These are phyloP conservation scores for Andrographis paniculata DNA, from an alignment of 305 asterid genomes.

Conservation along the genomic window DNA sequence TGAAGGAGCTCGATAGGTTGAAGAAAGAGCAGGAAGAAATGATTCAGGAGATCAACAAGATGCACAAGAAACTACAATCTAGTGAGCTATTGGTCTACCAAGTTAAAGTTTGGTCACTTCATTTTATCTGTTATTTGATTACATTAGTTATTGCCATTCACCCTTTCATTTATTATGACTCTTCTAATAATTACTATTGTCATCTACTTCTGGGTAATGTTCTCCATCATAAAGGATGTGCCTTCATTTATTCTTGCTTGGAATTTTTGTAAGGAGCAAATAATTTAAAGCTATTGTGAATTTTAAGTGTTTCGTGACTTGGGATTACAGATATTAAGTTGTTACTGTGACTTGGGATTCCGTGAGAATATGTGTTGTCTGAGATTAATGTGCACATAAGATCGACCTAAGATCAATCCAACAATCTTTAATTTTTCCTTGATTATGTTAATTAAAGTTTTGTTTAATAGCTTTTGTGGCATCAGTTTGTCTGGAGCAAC, in stretches of 20 bases:
- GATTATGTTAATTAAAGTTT: slow-evolving; percentile 1
- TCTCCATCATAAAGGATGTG: not conserved
- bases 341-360: slow-evolving; percentile 11
- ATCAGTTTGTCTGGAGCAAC: not conserved
- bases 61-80: slow-evolving; percentile 84
- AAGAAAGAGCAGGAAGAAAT: slow-evolving; percentile 75
- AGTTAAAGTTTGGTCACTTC: not conserved
- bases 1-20: slow-evolving; percentile 90
- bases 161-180: not conserved
- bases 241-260: not conserved
- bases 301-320: not conserved
- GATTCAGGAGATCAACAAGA: slow-evolving; percentile 75
- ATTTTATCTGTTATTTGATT: not conserved
- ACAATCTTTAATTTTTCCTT: not conserved
- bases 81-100: slow-evolving; percentile 38
- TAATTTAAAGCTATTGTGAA: not conserved
- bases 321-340: not conserved
- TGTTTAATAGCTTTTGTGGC: not conserved
- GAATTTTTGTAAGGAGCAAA: not conserved
- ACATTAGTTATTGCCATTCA: not conserved
- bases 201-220: not conserved
- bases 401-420: not conserved
- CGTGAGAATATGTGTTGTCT: slow-evolving; percentile 8
- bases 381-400: slow-evolving; percentile 5
- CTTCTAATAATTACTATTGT: too few species aligned